Percentiles rank a stretch among this genome's conserved stretches.
Evolutionary conservation across 768 basidiomycete species (phyloP).

Genomic region (Auricularia heimuer): DNA sequence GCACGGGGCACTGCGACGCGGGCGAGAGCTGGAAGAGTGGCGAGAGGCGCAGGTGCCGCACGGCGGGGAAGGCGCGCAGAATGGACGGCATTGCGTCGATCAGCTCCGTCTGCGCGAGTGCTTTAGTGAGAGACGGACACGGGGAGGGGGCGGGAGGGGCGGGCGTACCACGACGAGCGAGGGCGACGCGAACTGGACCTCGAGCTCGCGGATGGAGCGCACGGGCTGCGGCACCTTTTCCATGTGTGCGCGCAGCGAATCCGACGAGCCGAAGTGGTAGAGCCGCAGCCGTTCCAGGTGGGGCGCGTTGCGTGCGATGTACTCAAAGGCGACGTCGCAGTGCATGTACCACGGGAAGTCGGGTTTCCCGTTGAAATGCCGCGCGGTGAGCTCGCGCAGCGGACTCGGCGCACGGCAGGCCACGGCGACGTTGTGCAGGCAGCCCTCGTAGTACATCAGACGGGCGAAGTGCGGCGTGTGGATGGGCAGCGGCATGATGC

Average conservation of each 20-base stretch:
- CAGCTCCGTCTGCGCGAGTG: background rate
- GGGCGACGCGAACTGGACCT: background rate
- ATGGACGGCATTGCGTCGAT: background rate
- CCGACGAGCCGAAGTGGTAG: background rate
- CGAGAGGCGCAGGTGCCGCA: background rate
- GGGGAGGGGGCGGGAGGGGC: background rate
- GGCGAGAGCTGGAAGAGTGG: background rate
- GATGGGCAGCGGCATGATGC: background rate
- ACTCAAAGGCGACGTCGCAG: background rate
- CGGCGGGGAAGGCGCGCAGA: background rate
- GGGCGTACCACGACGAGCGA: background rate
- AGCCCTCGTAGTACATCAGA: background rate
- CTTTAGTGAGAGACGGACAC: background rate
- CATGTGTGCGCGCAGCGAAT: background rate
- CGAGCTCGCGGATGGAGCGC: background rate
- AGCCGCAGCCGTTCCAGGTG: background rate
- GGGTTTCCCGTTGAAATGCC: background rate
- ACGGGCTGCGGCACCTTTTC: background rate
- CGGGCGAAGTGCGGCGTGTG: background rate
- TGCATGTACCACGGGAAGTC: background rate
- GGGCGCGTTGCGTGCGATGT: background rate
- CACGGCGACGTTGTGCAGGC: background rate
- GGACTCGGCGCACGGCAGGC: background rate
- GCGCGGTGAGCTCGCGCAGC: background rate
- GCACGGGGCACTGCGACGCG: background rate